These are phyloP conservation scores for Calonectria pseudoturangicola DNA, from an alignment of 2,329 filamentous ascomycete species.

Conservation along the genomic window DNA sequence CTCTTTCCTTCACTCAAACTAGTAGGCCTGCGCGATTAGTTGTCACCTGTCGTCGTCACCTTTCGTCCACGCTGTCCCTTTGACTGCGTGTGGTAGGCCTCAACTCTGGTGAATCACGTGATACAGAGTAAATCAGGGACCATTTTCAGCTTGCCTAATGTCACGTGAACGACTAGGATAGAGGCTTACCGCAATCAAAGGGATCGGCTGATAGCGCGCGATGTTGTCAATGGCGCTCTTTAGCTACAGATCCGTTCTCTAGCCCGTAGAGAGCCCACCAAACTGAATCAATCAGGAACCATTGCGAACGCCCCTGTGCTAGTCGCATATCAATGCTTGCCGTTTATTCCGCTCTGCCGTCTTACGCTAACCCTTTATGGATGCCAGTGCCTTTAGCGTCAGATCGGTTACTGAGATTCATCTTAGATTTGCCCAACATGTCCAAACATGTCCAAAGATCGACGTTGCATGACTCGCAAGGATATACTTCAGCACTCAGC, in stretches of 20 bases:
- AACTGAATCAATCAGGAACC: not conserved
- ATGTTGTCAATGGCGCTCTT: not conserved
- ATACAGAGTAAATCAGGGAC: too few species aligned
- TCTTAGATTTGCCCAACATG: slow-evolving; percentile 2
- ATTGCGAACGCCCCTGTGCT: not conserved
- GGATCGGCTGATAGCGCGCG: not conserved
- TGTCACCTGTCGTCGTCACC: too few species aligned
- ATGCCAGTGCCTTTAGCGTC: not conserved
- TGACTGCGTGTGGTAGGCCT: too few species aligned
- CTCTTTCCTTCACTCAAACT: too few species aligned
- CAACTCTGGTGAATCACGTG: too few species aligned
- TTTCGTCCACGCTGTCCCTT: too few species aligned
- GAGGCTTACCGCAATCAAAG: too few species aligned
- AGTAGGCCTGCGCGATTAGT: too few species aligned
- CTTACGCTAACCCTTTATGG: not conserved
- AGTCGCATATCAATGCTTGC: slow-evolving; percentile 1
- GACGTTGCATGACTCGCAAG: slow-evolving; percentile 3
- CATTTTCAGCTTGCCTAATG: too few species aligned
- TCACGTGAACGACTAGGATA: too few species aligned
- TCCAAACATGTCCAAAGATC: not conserved
- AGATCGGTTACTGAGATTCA: slow-evolving; percentile 7
- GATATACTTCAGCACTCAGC: not conserved
- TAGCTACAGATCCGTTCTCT: not conserved
- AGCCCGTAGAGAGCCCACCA: not conserved
- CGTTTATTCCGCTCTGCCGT: not conserved